These are phyloP conservation scores for Fonsecaea nubica DNA, from an alignment of 2,329 filamentous ascomycete species.

Conservation along the genomic window DNA sequence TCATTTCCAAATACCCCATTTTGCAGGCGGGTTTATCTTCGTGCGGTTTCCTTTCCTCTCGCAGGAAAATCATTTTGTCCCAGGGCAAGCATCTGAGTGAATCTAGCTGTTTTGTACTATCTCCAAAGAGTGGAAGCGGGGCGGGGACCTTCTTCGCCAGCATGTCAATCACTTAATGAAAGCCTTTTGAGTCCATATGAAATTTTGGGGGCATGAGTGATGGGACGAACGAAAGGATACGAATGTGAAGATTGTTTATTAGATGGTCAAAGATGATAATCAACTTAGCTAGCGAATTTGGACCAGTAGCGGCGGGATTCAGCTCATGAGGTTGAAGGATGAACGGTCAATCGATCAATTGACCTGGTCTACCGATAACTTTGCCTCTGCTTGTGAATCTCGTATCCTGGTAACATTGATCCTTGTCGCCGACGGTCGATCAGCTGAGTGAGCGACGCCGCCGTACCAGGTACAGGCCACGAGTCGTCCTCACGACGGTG, in stretches of 20 bases:
- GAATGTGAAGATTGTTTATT: not conserved
- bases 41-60: constrained; percentile 9
- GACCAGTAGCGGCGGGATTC: not conserved
- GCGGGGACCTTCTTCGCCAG: constrained; percentile 15
- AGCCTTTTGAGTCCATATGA: constrained; percentile 9
- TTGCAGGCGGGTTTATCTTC: constrained; percentile 16
- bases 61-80: constrained; percentile 8
- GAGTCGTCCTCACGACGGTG: not conserved
- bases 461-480: not conserved
- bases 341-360: constrained; percentile 4
- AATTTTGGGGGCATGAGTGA: constrained; percentile 14
- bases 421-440: not conserved
- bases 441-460: constrained; percentile 1
- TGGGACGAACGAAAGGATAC: constrained; percentile 17
- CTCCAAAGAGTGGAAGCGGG: constrained; percentile 5
- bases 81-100: constrained; percentile 13
- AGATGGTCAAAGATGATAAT: not conserved
- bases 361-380: not conserved
- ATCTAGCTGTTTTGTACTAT: constrained; percentile 22
- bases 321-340: constrained; percentile 8
- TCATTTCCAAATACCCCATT: constrained; percentile 29
- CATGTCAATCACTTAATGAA: constrained; percentile 27
- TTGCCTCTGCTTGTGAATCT: not conserved
- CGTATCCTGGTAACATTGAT: not conserved
- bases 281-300: not conserved